Conservation (phyloP, 2,329 filamentous ascomycete species). For the Neonectria sp. region DNA sequence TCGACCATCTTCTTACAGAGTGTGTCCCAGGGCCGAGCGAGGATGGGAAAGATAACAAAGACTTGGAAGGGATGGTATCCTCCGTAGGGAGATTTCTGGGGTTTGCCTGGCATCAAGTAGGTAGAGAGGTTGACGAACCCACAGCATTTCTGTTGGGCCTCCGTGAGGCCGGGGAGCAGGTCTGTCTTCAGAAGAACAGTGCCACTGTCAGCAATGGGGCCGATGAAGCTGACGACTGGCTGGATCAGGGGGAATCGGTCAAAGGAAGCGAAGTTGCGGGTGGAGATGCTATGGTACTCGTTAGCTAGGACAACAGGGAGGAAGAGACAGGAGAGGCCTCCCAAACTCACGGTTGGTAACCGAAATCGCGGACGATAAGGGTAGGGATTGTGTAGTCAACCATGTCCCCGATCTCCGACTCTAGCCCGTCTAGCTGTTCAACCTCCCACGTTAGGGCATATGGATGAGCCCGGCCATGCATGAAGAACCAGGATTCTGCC, state of each 20-base stretch:
- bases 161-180: not conserved
- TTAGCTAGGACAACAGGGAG: not conserved
- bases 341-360: not conserved
- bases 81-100: conserved; percentile 5
- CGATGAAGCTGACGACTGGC: not conserved
- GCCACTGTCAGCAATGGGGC: not conserved
- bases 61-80: conserved; percentile 9
- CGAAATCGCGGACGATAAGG: not conserved
- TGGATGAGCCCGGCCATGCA: not conserved
- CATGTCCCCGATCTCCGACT: not conserved
- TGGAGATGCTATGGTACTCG: not conserved
- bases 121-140: not conserved
- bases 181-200: not conserved
- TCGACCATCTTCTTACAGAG: conserved; percentile 5
- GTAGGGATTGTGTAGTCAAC: not conserved
- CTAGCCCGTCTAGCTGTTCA: not conserved
- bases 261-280: not conserved
- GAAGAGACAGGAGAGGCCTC: no score
- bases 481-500: not conserved
- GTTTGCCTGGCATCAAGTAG: not conserved
- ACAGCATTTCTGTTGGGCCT: not conserved
- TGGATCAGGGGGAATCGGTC: not conserved
- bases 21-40: not conserved
- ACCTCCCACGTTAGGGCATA: not conserved
- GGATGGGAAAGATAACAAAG: conserved; percentile 14